Conservation (phyloP, 495 filamentous ascomycete genomes). For the Annulohypoxylon moriforme region DNA sequence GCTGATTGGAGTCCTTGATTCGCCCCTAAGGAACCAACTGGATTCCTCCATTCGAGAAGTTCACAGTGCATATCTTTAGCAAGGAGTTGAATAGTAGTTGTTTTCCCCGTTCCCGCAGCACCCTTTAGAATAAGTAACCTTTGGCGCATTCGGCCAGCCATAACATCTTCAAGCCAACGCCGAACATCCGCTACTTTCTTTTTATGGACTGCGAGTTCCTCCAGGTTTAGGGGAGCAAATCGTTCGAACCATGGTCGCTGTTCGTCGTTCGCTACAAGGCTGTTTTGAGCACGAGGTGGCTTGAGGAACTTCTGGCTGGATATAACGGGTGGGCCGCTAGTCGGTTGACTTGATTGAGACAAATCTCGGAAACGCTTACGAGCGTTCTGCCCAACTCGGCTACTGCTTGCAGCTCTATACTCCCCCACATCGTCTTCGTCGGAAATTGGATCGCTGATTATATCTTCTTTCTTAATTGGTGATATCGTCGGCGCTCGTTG, state of each 20-base stretch:
- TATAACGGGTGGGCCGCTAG: conserved; percentile 14
- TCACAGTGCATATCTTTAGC: conserved; percentile 76
- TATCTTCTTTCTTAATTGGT: conserved; percentile 55
- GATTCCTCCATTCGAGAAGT: conserved; percentile 92
- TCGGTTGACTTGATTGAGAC: conserved; percentile 33
- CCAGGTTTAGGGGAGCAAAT: conserved; percentile 77
- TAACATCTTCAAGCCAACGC: conserved; percentile 80
- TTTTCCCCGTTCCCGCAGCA: conserved; percentile 93
- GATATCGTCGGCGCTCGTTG: conserved; percentile 51
- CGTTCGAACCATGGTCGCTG: conserved; percentile 86
- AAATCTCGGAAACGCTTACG: conserved; percentile 55
- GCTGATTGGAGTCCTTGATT: conserved; percentile 71
- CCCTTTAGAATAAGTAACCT: conserved; percentile 87
- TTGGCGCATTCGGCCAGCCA: conserved; percentile 71
- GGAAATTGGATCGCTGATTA: conserved; percentile 62
- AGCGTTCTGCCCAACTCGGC: conserved; percentile 58
- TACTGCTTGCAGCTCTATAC: conserved; percentile 53
- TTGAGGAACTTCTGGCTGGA: conserved; percentile 58
- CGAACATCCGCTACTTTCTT: conserved; percentile 89
- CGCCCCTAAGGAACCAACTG: conserved; percentile 67
- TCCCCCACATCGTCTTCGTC: conserved; percentile 61
- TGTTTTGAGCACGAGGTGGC: conserved; percentile 29
- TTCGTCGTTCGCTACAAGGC: conserved; percentile 49
- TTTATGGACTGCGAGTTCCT: conserved; percentile 91
- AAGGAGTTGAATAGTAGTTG: conserved; percentile 81